Base-by-base conservation (phyloP, 768 basidiomycete genomes). In the Fibroporia radiculosa region DNA sequence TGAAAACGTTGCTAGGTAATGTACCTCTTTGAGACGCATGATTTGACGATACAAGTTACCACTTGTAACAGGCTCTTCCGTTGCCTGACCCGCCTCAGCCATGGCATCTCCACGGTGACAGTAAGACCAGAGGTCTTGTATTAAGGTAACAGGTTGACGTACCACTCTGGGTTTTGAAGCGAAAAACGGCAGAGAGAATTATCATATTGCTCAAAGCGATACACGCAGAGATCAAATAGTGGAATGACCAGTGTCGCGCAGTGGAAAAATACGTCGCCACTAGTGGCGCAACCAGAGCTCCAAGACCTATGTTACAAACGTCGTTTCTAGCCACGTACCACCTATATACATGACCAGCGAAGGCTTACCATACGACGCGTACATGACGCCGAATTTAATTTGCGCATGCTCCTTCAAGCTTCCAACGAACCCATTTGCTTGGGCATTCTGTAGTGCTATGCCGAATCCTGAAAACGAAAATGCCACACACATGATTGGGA, bases 371-470 rank as follows among this genome's bases (percentile, higher is more conserved):
- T 84, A 86, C 1, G 74, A 68, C 5, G 80, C 81, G 51, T 83
- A 79, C 10, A 84, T 54, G 23, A 87, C 27, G 7, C 83, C 77
- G 74, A 89, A 82, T 57, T 84, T 85, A 0, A 64, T 58, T 48
- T 77, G 70, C 0, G 76, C 59, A 31, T 78, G 70, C n/a, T 71
- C 62, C 47, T 69, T 70, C 10, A 84, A 63, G 35, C 65, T 69
- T 3, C 80, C 82, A 11, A 86, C 74, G 49, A 74, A 86, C 5
- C 78, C 81, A 53, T 83, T 83, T 1, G 81, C 73, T 65, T 84
- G 82, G 0, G 84, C 81, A 47, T 83, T 78, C 75, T 84, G 50
- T 20, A 60, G 48, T 12, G 62, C 47, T 11, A 70, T 50, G 1
- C 77, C 78, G 24, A 77, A 64, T 6, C 80, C 80, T 4, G 64